phyloP scores from a whole-genome alignment of 441 rosid species.

The Kokia cookei region DNA sequence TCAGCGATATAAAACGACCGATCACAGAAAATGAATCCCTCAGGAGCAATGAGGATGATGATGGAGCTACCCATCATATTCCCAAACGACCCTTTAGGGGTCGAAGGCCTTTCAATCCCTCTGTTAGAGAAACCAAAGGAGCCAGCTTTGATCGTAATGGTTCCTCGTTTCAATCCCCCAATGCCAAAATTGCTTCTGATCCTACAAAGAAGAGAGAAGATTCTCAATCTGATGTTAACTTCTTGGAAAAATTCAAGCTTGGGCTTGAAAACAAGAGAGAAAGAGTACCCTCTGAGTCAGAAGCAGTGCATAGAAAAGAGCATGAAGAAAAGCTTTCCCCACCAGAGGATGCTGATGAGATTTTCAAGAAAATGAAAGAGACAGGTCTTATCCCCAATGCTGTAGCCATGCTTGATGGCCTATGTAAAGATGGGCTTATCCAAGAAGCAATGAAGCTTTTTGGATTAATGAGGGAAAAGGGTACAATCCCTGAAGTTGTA shows the following conservation, averaged over 20 bases:
- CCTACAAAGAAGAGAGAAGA: constrained; percentile 11
- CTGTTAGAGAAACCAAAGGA: constrained; percentile 2
- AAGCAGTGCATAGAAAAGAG: neutral
- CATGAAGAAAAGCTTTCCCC: constrained; percentile 5
- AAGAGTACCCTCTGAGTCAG: constrained; percentile 8
- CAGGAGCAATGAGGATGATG: neutral
- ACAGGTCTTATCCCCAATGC: constrained; percentile 85
- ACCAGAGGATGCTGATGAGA: constrained; percentile 56
- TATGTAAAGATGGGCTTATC: constrained; percentile 86
- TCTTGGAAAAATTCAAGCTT: constrained; percentile 71
- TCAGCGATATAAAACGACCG: constrained; percentile 5
- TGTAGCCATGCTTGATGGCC: constrained; percentile 93
- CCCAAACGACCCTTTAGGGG: constrained; percentile 68
- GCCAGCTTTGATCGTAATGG: neutral
- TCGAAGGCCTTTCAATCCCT: constrained; percentile 23
- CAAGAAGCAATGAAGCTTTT: constrained; percentile 93
- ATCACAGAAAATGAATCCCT: neutral
- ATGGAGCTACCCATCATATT: constrained; percentile 49
- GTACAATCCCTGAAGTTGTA: constrained; percentile 84
- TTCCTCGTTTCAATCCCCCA: constrained; percentile 4
- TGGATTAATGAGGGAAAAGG: constrained; percentile 72
- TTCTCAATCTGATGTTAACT: constrained; percentile 42
- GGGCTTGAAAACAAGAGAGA: constrained; percentile 26
- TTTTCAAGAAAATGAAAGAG: constrained; percentile 86
- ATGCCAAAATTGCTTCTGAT: constrained; percentile 3